Evolutionary conservation across 164 flowering plant genomes (phyloP).

Genomic region (Akebia trifoliata): DNA sequence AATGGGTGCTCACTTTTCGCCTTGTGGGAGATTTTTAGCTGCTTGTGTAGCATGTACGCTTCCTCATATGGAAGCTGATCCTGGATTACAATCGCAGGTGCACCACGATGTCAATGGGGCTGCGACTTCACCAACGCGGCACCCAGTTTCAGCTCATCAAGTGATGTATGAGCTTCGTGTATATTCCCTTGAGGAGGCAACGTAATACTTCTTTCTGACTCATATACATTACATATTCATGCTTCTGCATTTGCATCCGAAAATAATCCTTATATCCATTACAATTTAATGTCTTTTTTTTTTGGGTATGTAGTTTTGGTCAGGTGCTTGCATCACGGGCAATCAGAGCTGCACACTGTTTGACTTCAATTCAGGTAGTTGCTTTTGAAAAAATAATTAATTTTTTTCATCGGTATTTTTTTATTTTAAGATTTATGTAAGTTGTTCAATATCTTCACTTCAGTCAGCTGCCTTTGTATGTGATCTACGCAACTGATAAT

Average conservation of each 20-base stretch:
- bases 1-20: slow-evolving; percentile 99
- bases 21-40: slow-evolving; percentile 96
- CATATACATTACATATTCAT: too few species aligned
- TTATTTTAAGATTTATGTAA: neutral
- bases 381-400: too few species aligned
- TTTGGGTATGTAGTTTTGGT: slow-evolving; percentile 61
- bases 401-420: slow-evolving; percentile 5
- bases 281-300: slow-evolving; percentile 7
- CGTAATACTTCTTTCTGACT: slow-evolving; percentile 39
- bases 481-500: neutral
- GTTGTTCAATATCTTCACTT: too few species aligned
- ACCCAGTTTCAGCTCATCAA: slow-evolving; percentile 86
- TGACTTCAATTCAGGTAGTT: slow-evolving; percentile 97
- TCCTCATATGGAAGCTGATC: slow-evolving; percentile 74
- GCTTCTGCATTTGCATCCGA: too few species aligned
- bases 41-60: slow-evolving; percentile 95
- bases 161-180: slow-evolving; percentile 94
- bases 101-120: slow-evolving; percentile 53
- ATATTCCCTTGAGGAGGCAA: slow-evolving; percentile 93
- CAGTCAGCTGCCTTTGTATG: neutral
- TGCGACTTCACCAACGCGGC: slow-evolving; percentile 92
- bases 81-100: slow-evolving; percentile 51
- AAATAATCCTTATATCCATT: slow-evolving; percentile 1
- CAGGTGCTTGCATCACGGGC: slow-evolving; percentile 81
- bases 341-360: slow-evolving; percentile 98